Conservation (phyloP, 2,329 filamentous ascomycete species). For the Colletotrichum tanaceti region DNA sequence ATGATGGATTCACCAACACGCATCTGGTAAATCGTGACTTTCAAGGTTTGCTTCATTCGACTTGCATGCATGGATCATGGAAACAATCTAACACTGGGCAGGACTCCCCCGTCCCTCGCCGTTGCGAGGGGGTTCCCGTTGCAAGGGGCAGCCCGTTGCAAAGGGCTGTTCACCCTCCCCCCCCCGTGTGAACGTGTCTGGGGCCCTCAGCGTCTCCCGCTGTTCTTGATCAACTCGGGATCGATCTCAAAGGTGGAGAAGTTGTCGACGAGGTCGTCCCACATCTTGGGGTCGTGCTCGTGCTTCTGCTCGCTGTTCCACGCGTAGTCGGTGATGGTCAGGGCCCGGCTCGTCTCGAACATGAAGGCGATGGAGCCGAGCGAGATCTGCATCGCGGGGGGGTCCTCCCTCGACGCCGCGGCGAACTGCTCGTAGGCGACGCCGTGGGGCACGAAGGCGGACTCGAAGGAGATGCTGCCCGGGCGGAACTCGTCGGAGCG, state of each 20-base stretch:
- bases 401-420: constrained; percentile 59
- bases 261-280: constrained; percentile 65
- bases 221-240: not conserved
- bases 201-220: not conserved
- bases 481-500: constrained; percentile 58
- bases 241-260: constrained; percentile 51
- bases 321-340: constrained; percentile 69
- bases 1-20: too few species aligned
- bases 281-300: constrained; percentile 63
- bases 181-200: too few species aligned
- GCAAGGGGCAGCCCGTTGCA: too few species aligned
- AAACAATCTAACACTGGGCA: too few species aligned
- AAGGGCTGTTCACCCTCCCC: too few species aligned
- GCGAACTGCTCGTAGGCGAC: constrained; percentile 58
- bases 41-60: too few species aligned
- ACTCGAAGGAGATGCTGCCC: constrained; percentile 56
- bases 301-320: constrained; percentile 52
- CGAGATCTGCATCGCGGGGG: constrained; percentile 58
- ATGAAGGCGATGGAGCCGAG: constrained; percentile 62
- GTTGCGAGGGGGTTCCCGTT: too few species aligned
- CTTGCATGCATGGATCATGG: too few species aligned
- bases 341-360: constrained; percentile 64
- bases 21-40: too few species aligned
- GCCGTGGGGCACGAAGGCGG: constrained; percentile 61
- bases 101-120: too few species aligned